Base-by-base conservation (phyloP, 2,329 filamentous ascomycete genomes). In the Arthrobotrys iridis region DNA sequence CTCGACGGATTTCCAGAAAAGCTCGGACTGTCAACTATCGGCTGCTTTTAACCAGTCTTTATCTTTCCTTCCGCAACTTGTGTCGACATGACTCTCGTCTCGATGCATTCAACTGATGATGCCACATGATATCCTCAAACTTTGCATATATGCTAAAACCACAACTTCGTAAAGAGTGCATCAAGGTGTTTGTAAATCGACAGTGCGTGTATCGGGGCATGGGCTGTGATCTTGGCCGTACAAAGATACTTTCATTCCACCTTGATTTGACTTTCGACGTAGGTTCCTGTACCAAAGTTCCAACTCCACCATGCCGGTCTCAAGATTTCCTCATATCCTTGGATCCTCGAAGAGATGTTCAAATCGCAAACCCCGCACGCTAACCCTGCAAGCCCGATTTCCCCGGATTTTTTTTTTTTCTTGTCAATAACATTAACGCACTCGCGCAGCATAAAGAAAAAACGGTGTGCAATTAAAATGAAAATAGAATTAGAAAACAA, bases 381-480 rank as follows among this genome's bases (percentile, higher is more conserved):
- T 41, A 70, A 62, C 65, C 65, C 65, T 70, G 65, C 65, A 70
- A 62, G 65, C 65, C 65, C 65, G 55, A 70, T 70, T 70, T 70
- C 65, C 65, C 65, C 65, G 43, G 65, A 70, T 70, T 70, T 70
- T 70, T 43, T 6, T 18, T 33, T n/a, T n/a, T n/a, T n/a, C n/a
- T n/a, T n/a, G n/a, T n/a, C n/a, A n/a, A n/a, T n/a, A n/a, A n/a
- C n/a, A n/a, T n/a, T n/a, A n/a, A n/a, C n/a, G n/a, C n/a, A n/a
- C n/a, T n/a, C n/a, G n/a, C n/a, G n/a, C n/a, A n/a, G n/a, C n/a
- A n/a, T n/a, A n/a, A n/a, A n/a, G n/a, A 20, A 20, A 24, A 35
- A 28, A 15, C 28, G 28, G 4, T 10, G 28, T 5, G 20, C 4
- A 35, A 37, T n/a, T 15, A 18, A 22, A 33, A 8, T 50, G 4